These are phyloP conservation scores for Rhodosporidiobolus sp. DNA, from an alignment of 768 basidiomycete species.

Conservation along the genomic window DNA sequence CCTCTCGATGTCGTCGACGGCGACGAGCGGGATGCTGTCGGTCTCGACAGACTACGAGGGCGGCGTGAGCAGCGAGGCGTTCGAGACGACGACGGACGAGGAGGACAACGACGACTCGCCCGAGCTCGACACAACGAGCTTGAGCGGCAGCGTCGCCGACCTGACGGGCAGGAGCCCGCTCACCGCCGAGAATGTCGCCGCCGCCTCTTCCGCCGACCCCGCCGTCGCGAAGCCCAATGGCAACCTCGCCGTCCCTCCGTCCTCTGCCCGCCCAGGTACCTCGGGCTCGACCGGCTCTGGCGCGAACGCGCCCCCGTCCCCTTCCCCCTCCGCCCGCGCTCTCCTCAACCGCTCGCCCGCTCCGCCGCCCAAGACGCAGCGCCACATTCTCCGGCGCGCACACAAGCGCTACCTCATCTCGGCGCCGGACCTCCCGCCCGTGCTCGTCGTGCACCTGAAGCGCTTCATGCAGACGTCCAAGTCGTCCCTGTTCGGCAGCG, in stretches of 20 bases:
- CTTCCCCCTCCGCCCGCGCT: not conserved
- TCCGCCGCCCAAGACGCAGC: slow-evolving; percentile 53
- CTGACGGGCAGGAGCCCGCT: not conserved
- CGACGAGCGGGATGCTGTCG: not conserved
- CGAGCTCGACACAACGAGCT: slow-evolving; percentile 7
- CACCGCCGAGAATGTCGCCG: not conserved
- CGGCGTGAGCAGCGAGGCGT: slow-evolving; percentile 18
- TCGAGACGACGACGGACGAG: slow-evolving; percentile 34
- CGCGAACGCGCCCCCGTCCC: not conserved
- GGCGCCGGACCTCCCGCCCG: slow-evolving; percentile 64
- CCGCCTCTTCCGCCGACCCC: too few species aligned
- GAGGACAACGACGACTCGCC: slow-evolving; percentile 19
- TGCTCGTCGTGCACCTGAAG: slow-evolving; percentile 89
- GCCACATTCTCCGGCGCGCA: slow-evolving; percentile 73
- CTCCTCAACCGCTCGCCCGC: not conserved
- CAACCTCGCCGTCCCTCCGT: not conserved
- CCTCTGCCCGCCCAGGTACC: not conserved
- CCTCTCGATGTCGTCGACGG: slow-evolving; percentile 22
- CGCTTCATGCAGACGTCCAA: slow-evolving; percentile 83
- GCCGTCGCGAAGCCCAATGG: not conserved
- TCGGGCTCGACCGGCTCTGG: not conserved
- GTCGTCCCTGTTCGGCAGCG: slow-evolving; percentile 48
- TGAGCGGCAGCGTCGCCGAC: slow-evolving; percentile 12
- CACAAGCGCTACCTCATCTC: slow-evolving; percentile 94
- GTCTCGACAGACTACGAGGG: slow-evolving; percentile 9